phyloP scores from a whole-genome alignment of 1,284 basidiomycete genomes.

The Heterobasidion occidentale region DNA sequence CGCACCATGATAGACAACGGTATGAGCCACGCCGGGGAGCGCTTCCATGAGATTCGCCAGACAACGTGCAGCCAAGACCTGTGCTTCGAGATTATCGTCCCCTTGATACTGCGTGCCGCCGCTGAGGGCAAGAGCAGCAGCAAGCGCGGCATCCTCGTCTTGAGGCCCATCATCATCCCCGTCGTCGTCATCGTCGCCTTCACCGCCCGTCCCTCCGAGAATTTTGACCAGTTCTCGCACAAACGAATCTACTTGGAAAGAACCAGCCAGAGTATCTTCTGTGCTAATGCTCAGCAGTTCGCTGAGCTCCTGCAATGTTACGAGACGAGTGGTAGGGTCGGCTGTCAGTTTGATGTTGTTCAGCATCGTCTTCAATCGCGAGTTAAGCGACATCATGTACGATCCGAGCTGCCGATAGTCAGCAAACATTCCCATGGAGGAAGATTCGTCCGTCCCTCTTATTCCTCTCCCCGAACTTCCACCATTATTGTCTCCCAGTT shows the following conservation, averaged over 20 bases:
- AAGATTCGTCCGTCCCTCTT: slow-evolving; percentile 61
- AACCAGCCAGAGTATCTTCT: slow-evolving; percentile 93
- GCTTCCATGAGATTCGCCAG: slow-evolving; percentile 96
- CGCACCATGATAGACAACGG: slow-evolving; percentile 90
- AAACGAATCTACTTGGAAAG: slow-evolving; percentile 89
- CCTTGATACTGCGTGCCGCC: slow-evolving; percentile 56
- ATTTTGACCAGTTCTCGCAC: slow-evolving; percentile 91
- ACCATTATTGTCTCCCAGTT: slow-evolving; percentile 27
- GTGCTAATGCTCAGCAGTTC: slow-evolving; percentile 95
- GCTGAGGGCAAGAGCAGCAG: slow-evolving; percentile 76
- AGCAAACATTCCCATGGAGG: slow-evolving; percentile 77
- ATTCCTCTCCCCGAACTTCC: slow-evolving; percentile 33
- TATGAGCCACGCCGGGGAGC: slow-evolving; percentile 88
- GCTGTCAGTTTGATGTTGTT: slow-evolving; percentile 82
- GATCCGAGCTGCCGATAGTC: slow-evolving; percentile 83
- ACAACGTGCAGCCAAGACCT: slow-evolving; percentile 90
- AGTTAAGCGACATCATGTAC: slow-evolving; percentile 84
- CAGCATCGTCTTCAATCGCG: slow-evolving; percentile 83
- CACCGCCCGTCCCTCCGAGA: slow-evolving; percentile 74
- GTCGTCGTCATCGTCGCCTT: slow-evolving; percentile 63
- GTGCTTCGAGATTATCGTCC: slow-evolving; percentile 84
- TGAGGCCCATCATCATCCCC: slow-evolving; percentile 45
- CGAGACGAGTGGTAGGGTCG: slow-evolving; percentile 74
- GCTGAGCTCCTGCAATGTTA: slow-evolving; percentile 91
- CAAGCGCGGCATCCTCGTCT: slow-evolving; percentile 45